Base-by-base conservation (phyloP, 441 rosid species). In the Brassica balearica region DNA sequence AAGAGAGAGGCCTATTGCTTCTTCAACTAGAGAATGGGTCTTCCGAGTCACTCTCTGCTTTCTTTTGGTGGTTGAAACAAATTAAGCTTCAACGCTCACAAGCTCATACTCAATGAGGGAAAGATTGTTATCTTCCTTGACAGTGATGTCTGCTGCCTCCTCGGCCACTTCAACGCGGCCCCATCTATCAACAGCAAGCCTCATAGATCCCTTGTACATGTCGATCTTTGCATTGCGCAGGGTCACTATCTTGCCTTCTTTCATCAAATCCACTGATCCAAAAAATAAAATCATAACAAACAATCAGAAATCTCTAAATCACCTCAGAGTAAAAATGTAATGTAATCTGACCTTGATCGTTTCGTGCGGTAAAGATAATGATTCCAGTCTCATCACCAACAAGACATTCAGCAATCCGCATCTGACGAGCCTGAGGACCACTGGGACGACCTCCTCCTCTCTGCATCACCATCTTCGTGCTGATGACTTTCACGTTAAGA, bases 351-450 rank as follows among this genome's bases (percentile, higher is more conserved):
- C 98, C 99, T 93, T 93, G 99, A 60, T 95, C 98, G 81, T 91
- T 91, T 77, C 99, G 86, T 20, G 99, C 97, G 0, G 92, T 88
- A 38, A 95, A 95, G 71, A 95, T 85, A 14, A 95, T 90, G 76
- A 90, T 87, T 41, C 96, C 97, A 0, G 98, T 92, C 81, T 93
- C 99, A 77, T 95, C 99, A 11, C 99, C 99, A 6, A 95, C 95
- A 79, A 95, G 79, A 77, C 92, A 88, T 84, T 95, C 99, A 1
- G 97, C 91, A 75, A 88, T 84, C 3, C 94, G 86, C 91, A 87
- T 90, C 80, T 92, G 97, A 68, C 98, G 98, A 6, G 84, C 76
- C 76, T 88, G 97, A 84, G 91, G 86, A 72, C 92, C 92, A 73
- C 73, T 88, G 15, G 91, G 82, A 43, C 97, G 94, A 63, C 95